Percentiles rank a stretch among this genome's conserved stretches.
Conservation (phyloP, 805 yeast species). For the Jamesozyma gamospora region DNA sequence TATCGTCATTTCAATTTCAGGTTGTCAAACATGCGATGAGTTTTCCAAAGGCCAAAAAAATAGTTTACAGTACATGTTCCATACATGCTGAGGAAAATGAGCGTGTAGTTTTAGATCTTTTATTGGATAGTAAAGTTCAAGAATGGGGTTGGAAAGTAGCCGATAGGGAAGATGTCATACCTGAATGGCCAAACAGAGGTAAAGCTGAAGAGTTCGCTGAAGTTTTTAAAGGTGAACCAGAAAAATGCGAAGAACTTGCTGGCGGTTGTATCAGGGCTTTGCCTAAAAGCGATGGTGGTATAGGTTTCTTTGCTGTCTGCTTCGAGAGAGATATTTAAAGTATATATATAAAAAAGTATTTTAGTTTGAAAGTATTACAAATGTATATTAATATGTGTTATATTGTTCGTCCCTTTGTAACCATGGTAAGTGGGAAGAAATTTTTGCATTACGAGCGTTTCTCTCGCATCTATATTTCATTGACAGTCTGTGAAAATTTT, state of each 20-base stretch:
- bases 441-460: too few species aligned
- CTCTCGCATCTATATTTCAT: too few species aligned
- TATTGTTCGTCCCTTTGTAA: too few species aligned
- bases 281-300: constrained; percentile 93
- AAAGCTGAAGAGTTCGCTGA: constrained; percentile 53
- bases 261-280: constrained; percentile 79
- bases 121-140: constrained; percentile 56
- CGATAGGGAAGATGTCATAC: constrained; percentile 52
- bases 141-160: constrained; percentile 67
- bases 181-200: constrained; percentile 85
- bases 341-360: background rate
- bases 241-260: constrained; percentile 48
- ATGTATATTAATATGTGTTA: too few species aligned
- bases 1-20: constrained; percentile 78
- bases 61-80: constrained; percentile 94
- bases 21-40: constrained; percentile 81
- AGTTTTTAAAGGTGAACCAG: constrained; percentile 35
- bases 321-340: constrained; percentile 38
- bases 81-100: constrained; percentile 92
- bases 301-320: constrained; percentile 94
- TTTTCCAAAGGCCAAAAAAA: constrained; percentile 65
- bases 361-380: too few species aligned
- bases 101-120: constrained; percentile 71
- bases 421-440: too few species aligned
- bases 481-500: too few species aligned